Evolutionary conservation across 805 yeast species (phyloP), one percentile per base, ranked within the genome.

Genomic region (Wickerhamomyces chambardii): DNA sequence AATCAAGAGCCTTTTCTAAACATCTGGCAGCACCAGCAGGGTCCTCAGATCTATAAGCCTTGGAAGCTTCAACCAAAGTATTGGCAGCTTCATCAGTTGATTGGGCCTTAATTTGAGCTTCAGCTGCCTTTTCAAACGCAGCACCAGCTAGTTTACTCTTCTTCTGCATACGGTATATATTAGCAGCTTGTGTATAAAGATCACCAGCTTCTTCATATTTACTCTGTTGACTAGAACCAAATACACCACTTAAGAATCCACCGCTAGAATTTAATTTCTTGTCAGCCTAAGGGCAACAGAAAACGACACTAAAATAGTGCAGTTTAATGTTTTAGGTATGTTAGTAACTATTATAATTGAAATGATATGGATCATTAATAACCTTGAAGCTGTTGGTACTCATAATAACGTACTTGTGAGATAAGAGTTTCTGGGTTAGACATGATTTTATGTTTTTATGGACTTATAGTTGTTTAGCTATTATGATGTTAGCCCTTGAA

Each of bases 141-240:
- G 70, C 64, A 10, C 97, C 97, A 0, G 97, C 97, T 35, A 68
- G 63, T 16, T 66, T 60, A 44, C 73, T 71, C 51, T 86, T 83
- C 50, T 84, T 84, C 46, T 75, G 78, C 38, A 92, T 60, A 42
- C 89, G 73, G 64, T 78, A 92, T 21, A 75, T 70, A 51, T 90
- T 92, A n/a, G 94, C 99, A 2, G 98, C 98, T 58, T 89, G 94
- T 17, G 81, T 68, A 53, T 79, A 90, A 21, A 85, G 61, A 44
- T 92, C 98, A 4, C 89, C 80, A 4, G 98, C 97, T 44, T 92
- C 98, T 54, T 92, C 99, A 35, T 65, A 73, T 41, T 84, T 71
- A 42, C 72, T 68, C 4, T 77, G 61, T 25, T 70, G 68, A 9
- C 81, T 68, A 2, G 81, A 70, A 4, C 90, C 82, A 35, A 86